Evolutionary conservation across 2,329 filamentous ascomycete genomes (phyloP), one percentile per base, ranked within the genome.

Genomic region (Chrysoporthe austroafricana): DNA sequence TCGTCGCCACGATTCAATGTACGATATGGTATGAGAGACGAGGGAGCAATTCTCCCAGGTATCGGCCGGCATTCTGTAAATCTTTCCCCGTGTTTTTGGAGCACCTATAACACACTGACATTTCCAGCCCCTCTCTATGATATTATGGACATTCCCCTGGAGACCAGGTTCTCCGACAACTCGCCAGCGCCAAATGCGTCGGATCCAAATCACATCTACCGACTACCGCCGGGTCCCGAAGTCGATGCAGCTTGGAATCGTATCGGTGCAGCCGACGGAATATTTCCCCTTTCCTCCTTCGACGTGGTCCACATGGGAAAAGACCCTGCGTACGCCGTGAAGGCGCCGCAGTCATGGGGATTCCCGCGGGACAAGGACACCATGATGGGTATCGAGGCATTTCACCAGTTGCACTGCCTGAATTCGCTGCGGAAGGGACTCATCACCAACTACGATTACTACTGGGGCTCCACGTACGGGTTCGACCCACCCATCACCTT

Each of bases 341-440:
- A 60, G 21, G 57, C 34, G n/a, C 39, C 57, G 7, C 36, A 18
- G 7, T 44, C 57, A 26, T 60, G 21, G 8, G 57, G 57, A 2
- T 60, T 60, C 7, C 57, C 57, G 13, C 18, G n/a, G 18, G 57
- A 60, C 7, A 60, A 44, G 57, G 36, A 39, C 39, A 36, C 43
- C 13, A 60, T 60, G 57, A 60, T 60, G 57, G 57, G 57, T n/a
- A 66, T 66, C 50, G 64, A 66, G 34, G 64, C 52, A 42, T 66
- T 66, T 21, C 64, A 66, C 59, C 64, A 66, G 48, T 36, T 66
- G 18, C 64, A 66, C 59, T 66, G 64, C n/a, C 64, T 66, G 39
- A 62, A 66, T 42, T 36, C 59, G 21, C 36, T 66, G n/a, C 64
- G 59, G 5, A 66, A 66, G 64, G 56, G 42, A 3, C 50, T 66